Conservation (phyloP, 2,329 filamentous ascomycete species). For the Beauveria scarabaeidicola region DNA sequence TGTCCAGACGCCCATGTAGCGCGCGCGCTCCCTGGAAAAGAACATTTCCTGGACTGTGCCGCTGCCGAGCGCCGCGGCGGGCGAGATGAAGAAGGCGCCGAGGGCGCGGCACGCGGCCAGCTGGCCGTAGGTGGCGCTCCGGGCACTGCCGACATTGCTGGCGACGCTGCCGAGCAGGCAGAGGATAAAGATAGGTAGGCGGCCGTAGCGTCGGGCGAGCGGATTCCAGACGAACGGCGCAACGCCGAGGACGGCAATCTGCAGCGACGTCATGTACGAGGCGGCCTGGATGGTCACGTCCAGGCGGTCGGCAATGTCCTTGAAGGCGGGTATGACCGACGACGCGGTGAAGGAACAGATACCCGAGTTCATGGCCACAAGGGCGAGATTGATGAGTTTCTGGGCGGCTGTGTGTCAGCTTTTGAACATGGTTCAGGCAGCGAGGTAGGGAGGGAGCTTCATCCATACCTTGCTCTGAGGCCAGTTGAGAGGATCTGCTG, state of each 20-base stretch:
- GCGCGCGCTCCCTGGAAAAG: background rate
- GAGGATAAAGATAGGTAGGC: background rate
- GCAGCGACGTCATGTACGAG: conserved; percentile 5
- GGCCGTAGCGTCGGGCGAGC: background rate
- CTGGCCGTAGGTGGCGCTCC: background rate
- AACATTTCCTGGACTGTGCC: conserved; percentile 6
- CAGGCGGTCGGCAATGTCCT: background rate
- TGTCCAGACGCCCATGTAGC: conserved; percentile 5
- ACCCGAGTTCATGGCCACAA: background rate
- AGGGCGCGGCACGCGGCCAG: conserved; percentile 2
- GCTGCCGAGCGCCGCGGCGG: conserved; percentile 1
- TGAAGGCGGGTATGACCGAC: conserved; percentile 1
- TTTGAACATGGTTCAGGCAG: background rate
- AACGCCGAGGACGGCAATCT: background rate
- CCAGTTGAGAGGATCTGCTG: conserved; percentile 4
- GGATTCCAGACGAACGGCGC: background rate
- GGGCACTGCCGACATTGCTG: background rate
- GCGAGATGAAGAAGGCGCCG: conserved; percentile 3
- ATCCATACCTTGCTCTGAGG: background rate
- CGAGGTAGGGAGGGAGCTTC: too few species aligned
- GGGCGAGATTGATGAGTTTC: conserved; percentile 2
- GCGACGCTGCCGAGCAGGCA: background rate
- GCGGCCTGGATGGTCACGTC: background rate
- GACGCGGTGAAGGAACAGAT: conserved; percentile 6
- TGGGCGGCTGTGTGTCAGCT: background rate